These are phyloP conservation scores for Gillenia trifoliata DNA, from an alignment of 306 rosid species.

Conservation along the genomic window DNA sequence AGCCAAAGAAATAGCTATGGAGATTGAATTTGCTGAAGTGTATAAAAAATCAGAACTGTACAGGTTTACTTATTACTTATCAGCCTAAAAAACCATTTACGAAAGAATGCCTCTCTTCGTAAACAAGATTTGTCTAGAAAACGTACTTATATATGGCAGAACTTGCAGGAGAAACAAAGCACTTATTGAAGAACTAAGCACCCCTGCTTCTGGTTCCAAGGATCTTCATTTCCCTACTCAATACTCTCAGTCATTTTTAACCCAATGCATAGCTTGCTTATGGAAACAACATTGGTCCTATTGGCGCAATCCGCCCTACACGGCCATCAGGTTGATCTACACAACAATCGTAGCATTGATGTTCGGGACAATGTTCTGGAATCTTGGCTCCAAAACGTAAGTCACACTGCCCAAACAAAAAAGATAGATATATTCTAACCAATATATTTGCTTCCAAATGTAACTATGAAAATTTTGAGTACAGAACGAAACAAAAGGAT, in stretches of 20 bases:
- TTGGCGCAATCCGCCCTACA: constrained; percentile 54
- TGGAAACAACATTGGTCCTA: constrained; percentile 66
- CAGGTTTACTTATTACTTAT: background rate
- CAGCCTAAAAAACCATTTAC: background rate
- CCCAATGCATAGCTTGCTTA: constrained; percentile 55
- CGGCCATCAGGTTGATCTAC: constrained; percentile 38
- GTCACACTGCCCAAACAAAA: background rate
- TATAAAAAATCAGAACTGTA: constrained; percentile 13
- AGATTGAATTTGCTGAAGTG: constrained; percentile 11
- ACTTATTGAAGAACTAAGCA: constrained; percentile 40
- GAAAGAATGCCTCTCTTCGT: background rate
- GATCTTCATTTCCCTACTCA: constrained; percentile 42
- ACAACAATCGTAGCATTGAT: constrained; percentile 28
- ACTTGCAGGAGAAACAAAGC: constrained; percentile 49
- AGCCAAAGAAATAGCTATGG: constrained; percentile 7
- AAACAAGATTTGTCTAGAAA: background rate
- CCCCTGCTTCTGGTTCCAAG: constrained; percentile 40
- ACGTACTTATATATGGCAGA: background rate
- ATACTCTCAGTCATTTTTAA: constrained; percentile 38
- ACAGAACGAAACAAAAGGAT: constrained; percentile 29
- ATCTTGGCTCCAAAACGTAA: constrained; percentile 60
- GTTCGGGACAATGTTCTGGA: constrained; percentile 63
- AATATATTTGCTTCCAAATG: background rate
- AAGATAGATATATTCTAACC: background rate
- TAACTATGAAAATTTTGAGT: background rate